Base-by-base conservation (phyloP, 257 asterid species). In the Nicotiana noctiflora region DNA sequence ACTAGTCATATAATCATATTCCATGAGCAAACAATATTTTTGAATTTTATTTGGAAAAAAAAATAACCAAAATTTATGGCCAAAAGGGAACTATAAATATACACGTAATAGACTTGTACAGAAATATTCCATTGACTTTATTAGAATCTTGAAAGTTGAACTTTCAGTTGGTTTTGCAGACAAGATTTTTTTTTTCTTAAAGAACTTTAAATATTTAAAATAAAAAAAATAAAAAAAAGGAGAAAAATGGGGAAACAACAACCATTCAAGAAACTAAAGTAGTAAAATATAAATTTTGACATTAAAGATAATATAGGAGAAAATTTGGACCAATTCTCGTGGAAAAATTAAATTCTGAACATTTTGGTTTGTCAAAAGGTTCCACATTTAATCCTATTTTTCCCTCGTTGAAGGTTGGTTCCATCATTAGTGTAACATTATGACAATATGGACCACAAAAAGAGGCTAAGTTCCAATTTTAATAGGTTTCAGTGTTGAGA, bases 301-400 rank as follows among this genome's bases (percentile, higher is more conserved):
- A 60, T 60, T 60, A 59, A 1, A n/a, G 27, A 57, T 4, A 57
- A 23, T 0, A 57, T n/a, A 19, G 31, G 64, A 59, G 29, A 59
- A 67, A 18, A 34, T 18, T 34, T 37, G 76, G 9, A 67, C 76
- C 53, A 67, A 18, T 34, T 67, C 2, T 15, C 8, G 15, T 18
- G 29, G 76, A n/a, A 34, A 67, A 34, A 34, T 34, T 18, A 7
- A 67, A 32, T 18, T 67, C 53, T 25, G 55, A 37, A 37, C n/a
- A 29, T 67, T 57, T 32, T 29, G 53, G 17, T 7, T 27, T 27
- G 80, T 29, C 77, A 68, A 68, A 68, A 68, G 56, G 31, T 68
- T 68, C 56, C 77, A 68, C 76, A 67, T 37, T 75, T 75, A 53
- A 75, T 75, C 29, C 9, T 57, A 75, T 8, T 56, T 17, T 75